Evolutionary conservation across 2,329 filamentous ascomycete genomes (phyloP).

Genomic region (Penicillium crustosum): DNA sequence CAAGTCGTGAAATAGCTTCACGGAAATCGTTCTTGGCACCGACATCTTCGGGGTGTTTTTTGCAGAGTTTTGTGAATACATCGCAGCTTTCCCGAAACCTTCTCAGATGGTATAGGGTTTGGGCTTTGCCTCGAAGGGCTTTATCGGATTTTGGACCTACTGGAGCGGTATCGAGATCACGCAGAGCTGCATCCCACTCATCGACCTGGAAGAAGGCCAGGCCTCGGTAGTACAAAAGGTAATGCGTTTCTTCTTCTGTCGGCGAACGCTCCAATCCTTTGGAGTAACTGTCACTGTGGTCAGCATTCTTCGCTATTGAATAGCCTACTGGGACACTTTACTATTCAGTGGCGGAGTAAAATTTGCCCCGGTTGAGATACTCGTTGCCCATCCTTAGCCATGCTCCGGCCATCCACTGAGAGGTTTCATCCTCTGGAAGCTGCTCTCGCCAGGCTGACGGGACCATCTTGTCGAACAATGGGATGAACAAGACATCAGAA

Average conservation of each 20-base stretch:
- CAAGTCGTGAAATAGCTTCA: constrained; percentile 24
- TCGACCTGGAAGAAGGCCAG: constrained; percentile 32
- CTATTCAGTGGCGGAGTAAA: background rate
- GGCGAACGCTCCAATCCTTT: constrained; percentile 35
- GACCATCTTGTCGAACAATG: constrained; percentile 38
- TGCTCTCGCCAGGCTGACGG: constrained; percentile 39
- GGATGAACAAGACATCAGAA: constrained; percentile 49
- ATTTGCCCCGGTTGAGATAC: background rate
- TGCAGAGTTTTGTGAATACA: constrained; percentile 35
- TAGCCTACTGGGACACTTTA: background rate
- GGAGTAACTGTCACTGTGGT: constrained; percentile 37
- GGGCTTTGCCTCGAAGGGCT: constrained; percentile 45
- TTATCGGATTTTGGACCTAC: constrained; percentile 38
- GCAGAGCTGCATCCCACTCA: constrained; percentile 36
- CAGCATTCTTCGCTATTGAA: background rate
- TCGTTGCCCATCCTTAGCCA: background rate
- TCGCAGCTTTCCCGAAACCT: constrained; percentile 39
- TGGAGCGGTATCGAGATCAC: constrained; percentile 26
- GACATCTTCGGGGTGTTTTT: constrained; percentile 37
- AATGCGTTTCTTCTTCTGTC: constrained; percentile 40
- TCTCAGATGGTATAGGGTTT: constrained; percentile 46
- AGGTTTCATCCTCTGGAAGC: background rate
- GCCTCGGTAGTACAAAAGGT: constrained; percentile 36
- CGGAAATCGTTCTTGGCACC: constrained; percentile 30
- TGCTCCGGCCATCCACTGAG: background rate